Evolutionary conservation across 208 protist genomes (phyloP), one percentile per base, ranked within the genome.

Genomic region (Plasmodiophora brassicae): DNA sequence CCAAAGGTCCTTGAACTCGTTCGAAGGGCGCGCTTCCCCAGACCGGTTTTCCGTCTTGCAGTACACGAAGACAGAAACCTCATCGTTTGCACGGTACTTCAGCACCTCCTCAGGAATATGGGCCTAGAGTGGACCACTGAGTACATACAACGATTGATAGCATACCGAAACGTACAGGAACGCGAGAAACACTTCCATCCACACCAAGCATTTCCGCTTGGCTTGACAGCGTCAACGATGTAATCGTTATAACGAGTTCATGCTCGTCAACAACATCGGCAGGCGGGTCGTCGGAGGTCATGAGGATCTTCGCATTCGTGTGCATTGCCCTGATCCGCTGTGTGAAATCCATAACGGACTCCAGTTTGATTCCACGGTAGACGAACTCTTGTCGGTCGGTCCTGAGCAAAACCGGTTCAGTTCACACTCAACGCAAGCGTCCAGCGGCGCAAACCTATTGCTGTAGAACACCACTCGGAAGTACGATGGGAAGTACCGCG

Each of bases 1-100:
- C 65, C 65, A 78, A 44, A 78, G n/a, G n/a, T 78, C 65, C n/a
- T 78, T 78, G 65, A 78, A 78, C 41, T 78, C 65, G n/a, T 78
- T 78, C 10, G 14, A 78, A 44, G n/a, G 41, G 65, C n/a, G 50
- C 5, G 41, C 65, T 38, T 78, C 14, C 5, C 10, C 5, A 32
- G 65, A 5, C 41, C 65, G 65, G n/a, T 32, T 78, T 32, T 78
- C 65, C 5, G 65, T 32, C n/a, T 32, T n/a, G n/a, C 65, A 78
- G 41, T 44, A 78, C 5, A 78, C n/a, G 41, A 78, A 78, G 32
- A n/a, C 32, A 44, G 65, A 78, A 36, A 32, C 14, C 10, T 78
- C 41, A 5, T 78, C 14, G n/a, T 78, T 5, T 5, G 41, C 10
- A 14, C 41, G 65, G 65, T 32, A 5, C 20, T 36, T 36, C 20